Evolutionary conservation across 257 asterid species (phyloP), one percentile per base, ranked within the genome.

Genomic region (Cruciata laevipes): DNA sequence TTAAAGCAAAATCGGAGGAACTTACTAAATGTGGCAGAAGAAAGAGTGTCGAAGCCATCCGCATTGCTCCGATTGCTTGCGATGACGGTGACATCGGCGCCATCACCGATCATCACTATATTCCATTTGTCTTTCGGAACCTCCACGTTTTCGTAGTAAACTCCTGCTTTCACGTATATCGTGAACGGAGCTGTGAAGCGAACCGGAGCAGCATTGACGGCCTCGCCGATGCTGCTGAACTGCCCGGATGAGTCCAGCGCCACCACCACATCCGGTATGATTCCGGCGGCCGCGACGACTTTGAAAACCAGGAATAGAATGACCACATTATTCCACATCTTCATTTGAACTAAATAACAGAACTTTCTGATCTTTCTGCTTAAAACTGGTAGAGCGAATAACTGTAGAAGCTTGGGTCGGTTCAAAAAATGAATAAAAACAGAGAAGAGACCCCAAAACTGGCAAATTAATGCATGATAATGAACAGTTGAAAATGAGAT

Each of bases 61-160:
- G 69, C 33, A 21, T 67, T 65, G 68, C 38, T 85, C 25, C 82
- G 86, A 27, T 79, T 76, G 23, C 92, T 89, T 6, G 85, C 55
- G 42, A 87, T 77, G 44, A 87, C 73, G 0, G 95, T 87, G 31
- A 9, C 88, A 65, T 83, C 74, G 3, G 77, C 55, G 13, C 89
- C 95, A 42, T 87, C 95, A 64, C 95, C 95, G 2, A 85, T 60
- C 79, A 87, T 59, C 84, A 82, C 77, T 31, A 87, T 74, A 53
- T 85, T 85, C 86, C 82, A 77, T 63, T 85, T 85, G 75, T 82
- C 80, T 80, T 80, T 83, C 2, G 78, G 24, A 1, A 87, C 76
- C 77, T 79, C 87, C 59, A 87, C 87, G 69, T 87, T 76, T 25
- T 87, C 95, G 51, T 73, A 75, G 47, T 87, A 87, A 24, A 87